A percentile compares a stretch with the other conserved stretches of the same genome.
Conservation (phyloP, 768 basidiomycete species). For the Lentinula edodes region DNA sequence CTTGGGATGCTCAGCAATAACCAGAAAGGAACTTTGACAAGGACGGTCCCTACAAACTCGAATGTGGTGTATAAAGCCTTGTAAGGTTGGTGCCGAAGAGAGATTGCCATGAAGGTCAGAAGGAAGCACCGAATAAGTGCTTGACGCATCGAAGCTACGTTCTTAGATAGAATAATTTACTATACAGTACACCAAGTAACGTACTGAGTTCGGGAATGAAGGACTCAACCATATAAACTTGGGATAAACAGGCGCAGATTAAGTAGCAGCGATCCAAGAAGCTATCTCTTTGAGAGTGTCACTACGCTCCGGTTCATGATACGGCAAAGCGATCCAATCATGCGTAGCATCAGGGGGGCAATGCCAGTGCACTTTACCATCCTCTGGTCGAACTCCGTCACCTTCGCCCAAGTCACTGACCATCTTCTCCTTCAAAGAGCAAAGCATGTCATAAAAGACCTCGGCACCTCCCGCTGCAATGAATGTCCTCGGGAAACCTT, state of each 20-base stretch:
- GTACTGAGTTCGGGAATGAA: too few relatives aligned
- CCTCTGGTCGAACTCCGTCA: constrained; percentile 26
- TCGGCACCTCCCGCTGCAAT: constrained; percentile 55
- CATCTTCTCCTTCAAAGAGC: constrained; percentile 43
- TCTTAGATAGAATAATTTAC: not conserved
- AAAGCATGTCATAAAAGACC: constrained; percentile 47
- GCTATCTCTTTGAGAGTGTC: constrained; percentile 43
- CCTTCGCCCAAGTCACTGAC: constrained; percentile 44
- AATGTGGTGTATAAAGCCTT: constrained; percentile 43
- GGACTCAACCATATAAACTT: too few relatives aligned
- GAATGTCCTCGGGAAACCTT: constrained; percentile 56
- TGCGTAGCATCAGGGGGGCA: constrained; percentile 50
- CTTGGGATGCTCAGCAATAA: constrained; percentile 30
- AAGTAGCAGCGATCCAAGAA: constrained; percentile 38
- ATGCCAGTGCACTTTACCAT: constrained; percentile 40
- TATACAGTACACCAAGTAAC: too few relatives aligned
- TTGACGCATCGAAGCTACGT: not conserved
- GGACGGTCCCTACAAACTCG: constrained; percentile 29
- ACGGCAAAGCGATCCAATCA: constrained; percentile 44
- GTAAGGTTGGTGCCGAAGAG: constrained; percentile 39
- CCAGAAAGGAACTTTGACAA: constrained; percentile 47
- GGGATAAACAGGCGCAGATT: constrained; percentile 24
- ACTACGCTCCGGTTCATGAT: constrained; percentile 50
- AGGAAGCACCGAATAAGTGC: not conserved
- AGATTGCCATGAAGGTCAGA: constrained; percentile 19